Evolutionary conservation across 1,284 basidiomycete genomes (phyloP), one percentile per base, ranked within the genome.

Genomic region (Cerrena zonata): DNA sequence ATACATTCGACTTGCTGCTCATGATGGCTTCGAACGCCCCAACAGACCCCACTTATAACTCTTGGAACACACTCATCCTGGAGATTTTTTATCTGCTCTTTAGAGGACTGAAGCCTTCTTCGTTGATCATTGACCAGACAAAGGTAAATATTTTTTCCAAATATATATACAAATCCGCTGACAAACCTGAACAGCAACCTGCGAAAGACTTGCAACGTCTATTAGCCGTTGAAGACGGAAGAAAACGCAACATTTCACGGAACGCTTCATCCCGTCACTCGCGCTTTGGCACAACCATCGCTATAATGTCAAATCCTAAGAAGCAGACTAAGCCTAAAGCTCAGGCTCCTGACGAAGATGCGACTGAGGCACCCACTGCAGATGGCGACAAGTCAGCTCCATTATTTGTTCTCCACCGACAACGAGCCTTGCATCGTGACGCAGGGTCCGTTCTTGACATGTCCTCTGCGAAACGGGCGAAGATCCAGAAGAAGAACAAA

Each of bases 31-130:
- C 87, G 2, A 90, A 88, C 60, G 73, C 82, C 0, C 69, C 73
- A 43, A 79, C 79, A 43, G 86, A 91, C 61, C 75, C 82, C 13
- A 76, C 91, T 54, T 86, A 91, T 67, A 87, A 85, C 53, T 74
- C 76, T 5, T 94, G 82, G 77, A 96, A 96, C 63, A 89, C 91
- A 2, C 76, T 96, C 36, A 77, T 91, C 1, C 79, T 97, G 26
- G 94, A 97, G 67, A 93, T 93, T 26, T 77, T 94, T 54, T 93
- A 94, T 65, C 79, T 95, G 4, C 72, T 94, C 10, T 90, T 91
- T 65, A 80, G 92, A 36, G 86, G 87, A 1, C 77, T 89, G 47
- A 82, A 78, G 52, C 84, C 90, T 1, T 63, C 70, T 2, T 74
- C 79, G 2, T 70, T 95, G 39, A 72, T 76, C 0, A 63, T 77